Percentiles rank a stretch among this genome's conserved stretches.
These are phyloP conservation scores for Venturia aucupariae DNA, from an alignment of 2,329 filamentous ascomycete species.

Conservation along the genomic window DNA sequence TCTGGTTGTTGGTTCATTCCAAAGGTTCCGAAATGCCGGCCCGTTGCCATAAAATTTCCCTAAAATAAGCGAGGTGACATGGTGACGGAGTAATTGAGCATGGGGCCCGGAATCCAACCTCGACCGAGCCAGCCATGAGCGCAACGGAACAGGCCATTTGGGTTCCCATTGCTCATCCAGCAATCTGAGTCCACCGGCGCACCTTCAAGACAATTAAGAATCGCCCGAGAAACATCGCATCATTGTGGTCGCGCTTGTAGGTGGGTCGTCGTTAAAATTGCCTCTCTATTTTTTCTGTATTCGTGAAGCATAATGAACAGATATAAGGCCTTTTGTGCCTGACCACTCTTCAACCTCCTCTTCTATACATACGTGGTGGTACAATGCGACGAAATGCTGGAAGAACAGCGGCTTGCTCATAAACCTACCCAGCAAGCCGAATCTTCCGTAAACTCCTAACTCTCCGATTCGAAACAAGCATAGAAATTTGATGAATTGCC, in stretches of 20 bases:
- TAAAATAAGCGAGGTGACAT: neutral
- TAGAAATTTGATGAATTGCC: neutral
- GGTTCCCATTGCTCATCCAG: neutral
- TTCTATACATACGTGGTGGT: neutral
- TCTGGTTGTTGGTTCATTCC: neutral
- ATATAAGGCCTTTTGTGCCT: neutral
- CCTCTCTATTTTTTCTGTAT: neutral
- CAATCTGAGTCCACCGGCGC: neutral
- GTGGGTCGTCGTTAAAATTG: neutral
- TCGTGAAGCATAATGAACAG: slow-evolving; percentile 7
- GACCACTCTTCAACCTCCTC: neutral
- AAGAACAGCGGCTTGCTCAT: neutral
- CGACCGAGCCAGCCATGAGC: neutral
- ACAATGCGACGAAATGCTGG: neutral
- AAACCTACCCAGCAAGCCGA: neutral
- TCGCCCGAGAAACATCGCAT: neutral
- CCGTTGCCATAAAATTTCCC: neutral
- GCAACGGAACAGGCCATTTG: neutral
- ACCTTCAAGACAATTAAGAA: neutral
- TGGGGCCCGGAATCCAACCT: neutral
- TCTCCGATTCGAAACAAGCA: neutral
- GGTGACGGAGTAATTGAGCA: neutral
- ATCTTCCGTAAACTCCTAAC: neutral
- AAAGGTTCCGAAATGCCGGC: neutral
- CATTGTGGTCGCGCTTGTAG: neutral